Conservation (phyloP, 352 stramenopile genomes). For the Pythium apleroticum region DNA sequence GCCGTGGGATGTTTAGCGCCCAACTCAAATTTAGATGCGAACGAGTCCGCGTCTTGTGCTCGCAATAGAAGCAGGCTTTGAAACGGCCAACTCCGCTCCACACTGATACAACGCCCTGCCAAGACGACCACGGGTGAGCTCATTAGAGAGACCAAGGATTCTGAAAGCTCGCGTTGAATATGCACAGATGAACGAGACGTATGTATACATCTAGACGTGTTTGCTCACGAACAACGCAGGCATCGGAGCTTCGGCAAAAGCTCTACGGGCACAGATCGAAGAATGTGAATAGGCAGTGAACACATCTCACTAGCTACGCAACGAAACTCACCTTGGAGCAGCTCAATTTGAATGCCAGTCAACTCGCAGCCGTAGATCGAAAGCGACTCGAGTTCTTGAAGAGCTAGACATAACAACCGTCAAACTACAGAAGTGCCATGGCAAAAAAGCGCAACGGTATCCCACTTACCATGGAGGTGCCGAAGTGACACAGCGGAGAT, state of each 20-base stretch:
- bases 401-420: no score
- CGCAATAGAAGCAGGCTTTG: neutral
- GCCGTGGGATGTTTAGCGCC: neutral
- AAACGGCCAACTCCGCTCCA: neutral
- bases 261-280: slow-evolving; percentile 13
- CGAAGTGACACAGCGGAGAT: slow-evolving; percentile 67
- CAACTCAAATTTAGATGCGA: slow-evolving; percentile 3
- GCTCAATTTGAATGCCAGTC: slow-evolving; percentile 18
- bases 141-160: neutral
- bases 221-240: slow-evolving; percentile 27
- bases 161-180: neutral
- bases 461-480: slow-evolving; percentile 60
- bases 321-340: slow-evolving; percentile 28
- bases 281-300: no score
- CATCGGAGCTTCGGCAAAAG: slow-evolving; percentile 26
- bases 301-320: no score
- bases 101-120: neutral
- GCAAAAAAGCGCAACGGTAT: neutral
- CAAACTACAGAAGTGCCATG: no score
- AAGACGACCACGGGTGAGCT: neutral
- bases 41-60: neutral
- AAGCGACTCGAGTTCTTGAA: slow-evolving; percentile 29
- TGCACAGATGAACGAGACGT: neutral
- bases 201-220: slow-evolving; percentile 9
- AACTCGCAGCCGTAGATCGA: slow-evolving; percentile 32